These are phyloP conservation scores for Pugionium cornutum DNA, from an alignment of 345 rosid species.

Conservation along the genomic window DNA sequence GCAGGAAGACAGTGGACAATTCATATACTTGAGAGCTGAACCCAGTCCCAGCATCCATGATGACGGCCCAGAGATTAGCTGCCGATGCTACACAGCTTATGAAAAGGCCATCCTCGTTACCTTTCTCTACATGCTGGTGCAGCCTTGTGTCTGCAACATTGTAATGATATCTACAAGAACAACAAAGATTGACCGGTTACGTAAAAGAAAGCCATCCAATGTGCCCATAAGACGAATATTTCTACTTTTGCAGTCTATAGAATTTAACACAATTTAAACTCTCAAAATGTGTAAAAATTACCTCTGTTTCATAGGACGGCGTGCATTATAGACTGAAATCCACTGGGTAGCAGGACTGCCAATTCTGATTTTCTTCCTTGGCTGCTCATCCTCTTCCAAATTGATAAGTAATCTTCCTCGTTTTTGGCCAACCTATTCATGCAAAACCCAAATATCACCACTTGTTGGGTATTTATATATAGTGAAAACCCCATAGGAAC, in stretches of 20 bases:
- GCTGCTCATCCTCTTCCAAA: constrained; percentile 62
- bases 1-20: constrained; percentile 75
- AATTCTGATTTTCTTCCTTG: too few species aligned
- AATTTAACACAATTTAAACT: not conserved
- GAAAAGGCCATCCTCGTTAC: constrained; percentile 85
- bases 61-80: constrained; percentile 88
- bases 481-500: constrained; percentile 13
- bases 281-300: constrained; percentile 28
- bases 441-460: constrained; percentile 27
- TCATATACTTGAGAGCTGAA: constrained; percentile 87
- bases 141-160: constrained; percentile 44
- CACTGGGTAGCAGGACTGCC: too few species aligned
- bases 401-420: constrained; percentile 70
- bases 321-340: constrained; percentile 38
- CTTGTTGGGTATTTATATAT: not conserved
- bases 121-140: constrained; percentile 82
- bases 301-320: constrained; percentile 97
- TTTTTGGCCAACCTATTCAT: constrained; percentile 73
- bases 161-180: constrained; percentile 64
- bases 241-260: not conserved
- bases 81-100: constrained; percentile 92
- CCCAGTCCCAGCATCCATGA: constrained; percentile 99
- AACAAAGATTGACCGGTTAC: constrained; percentile 24
- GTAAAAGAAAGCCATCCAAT: constrained; percentile 8
- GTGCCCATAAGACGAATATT: not conserved